A percentile compares a stretch with the other conserved stretches of the same genome.
Conservation (phyloP, 768 basidiomycete species). For the Russula foetens region DNA sequence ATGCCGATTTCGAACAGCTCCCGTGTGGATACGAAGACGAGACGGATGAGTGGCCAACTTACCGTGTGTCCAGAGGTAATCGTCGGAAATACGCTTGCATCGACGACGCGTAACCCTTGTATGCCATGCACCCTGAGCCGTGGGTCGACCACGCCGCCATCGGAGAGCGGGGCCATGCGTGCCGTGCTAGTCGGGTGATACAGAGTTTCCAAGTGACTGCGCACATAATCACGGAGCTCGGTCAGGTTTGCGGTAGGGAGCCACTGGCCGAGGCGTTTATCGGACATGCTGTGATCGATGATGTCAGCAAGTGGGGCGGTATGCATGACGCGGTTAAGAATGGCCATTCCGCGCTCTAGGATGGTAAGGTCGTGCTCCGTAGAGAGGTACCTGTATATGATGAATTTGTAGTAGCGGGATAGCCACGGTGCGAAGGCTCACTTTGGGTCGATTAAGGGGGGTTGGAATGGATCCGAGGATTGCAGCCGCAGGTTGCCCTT, state of each 20-base stretch:
- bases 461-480: slow-evolving; percentile 34
- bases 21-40: background rate
- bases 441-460: slow-evolving; percentile 39
- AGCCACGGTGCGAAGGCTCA: slow-evolving; percentile 18
- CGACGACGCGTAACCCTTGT: slow-evolving; percentile 36
- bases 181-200: slow-evolving; percentile 39
- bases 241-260: slow-evolving; percentile 28
- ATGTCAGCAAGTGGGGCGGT: slow-evolving; percentile 33
- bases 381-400: slow-evolving; percentile 32
- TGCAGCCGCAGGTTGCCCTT: slow-evolving; percentile 33
- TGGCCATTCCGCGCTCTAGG: slow-evolving; percentile 35
- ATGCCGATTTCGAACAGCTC: background rate
- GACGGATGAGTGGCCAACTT: slow-evolving; percentile 14
- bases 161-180: slow-evolving; percentile 30
- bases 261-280: slow-evolving; percentile 32
- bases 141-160: slow-evolving; percentile 38
- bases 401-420: background rate
- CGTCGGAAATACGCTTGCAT: slow-evolving; percentile 39
- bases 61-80: slow-evolving; percentile 41
- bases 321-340: slow-evolving; percentile 31
- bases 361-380: slow-evolving; percentile 33
- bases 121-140: slow-evolving; percentile 37
- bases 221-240: slow-evolving; percentile 30
- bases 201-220: slow-evolving; percentile 31
- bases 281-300: slow-evolving; percentile 27